A percentile compares a stretch with the other conserved stretches of the same genome.
Conservation (phyloP, 331 rosid species). For the Dryas integrifolia region DNA sequence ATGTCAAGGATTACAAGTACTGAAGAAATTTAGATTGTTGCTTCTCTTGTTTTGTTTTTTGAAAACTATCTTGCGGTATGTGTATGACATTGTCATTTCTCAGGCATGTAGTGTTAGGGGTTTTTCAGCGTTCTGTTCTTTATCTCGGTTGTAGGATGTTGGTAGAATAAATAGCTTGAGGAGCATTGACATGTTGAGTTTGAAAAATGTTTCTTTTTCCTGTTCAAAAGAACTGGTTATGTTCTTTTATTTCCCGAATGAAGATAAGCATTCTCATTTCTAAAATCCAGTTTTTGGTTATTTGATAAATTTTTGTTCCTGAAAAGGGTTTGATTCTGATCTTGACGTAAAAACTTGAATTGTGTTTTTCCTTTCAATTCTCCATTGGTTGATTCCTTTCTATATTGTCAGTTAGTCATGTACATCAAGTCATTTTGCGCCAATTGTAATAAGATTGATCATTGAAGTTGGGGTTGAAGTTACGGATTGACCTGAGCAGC, state of each 20-base stretch:
- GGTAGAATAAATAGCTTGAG: slow-evolving; percentile 38
- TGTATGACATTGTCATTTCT: slow-evolving; percentile 17
- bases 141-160: slow-evolving; percentile 14
- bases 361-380: too few relatives aligned
- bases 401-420: too few relatives aligned
- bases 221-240: slow-evolving; percentile 5
- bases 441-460: too few relatives aligned
- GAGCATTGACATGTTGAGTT: slow-evolving; percentile 16
- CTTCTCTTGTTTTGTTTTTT: slow-evolving; percentile 23
- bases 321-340: too few relatives aligned
- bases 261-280: background rate
- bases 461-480: too few relatives aligned
- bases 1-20: slow-evolving; percentile 79
- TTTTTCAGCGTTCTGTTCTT: slow-evolving; percentile 20
- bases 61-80: slow-evolving; percentile 13
- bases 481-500: too few relatives aligned
- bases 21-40: slow-evolving; percentile 24
- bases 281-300: background rate
- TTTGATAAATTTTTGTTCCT: background rate
- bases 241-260: slow-evolving; percentile 11
- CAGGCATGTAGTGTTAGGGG: slow-evolving; percentile 18
- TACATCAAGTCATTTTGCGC: too few relatives aligned
- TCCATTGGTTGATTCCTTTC: too few relatives aligned
- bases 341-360: too few relatives aligned
- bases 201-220: background rate